phyloP scores from a whole-genome alignment of 345 rosid species.

The sweet orange (Citrus sinensis) region DNA sequence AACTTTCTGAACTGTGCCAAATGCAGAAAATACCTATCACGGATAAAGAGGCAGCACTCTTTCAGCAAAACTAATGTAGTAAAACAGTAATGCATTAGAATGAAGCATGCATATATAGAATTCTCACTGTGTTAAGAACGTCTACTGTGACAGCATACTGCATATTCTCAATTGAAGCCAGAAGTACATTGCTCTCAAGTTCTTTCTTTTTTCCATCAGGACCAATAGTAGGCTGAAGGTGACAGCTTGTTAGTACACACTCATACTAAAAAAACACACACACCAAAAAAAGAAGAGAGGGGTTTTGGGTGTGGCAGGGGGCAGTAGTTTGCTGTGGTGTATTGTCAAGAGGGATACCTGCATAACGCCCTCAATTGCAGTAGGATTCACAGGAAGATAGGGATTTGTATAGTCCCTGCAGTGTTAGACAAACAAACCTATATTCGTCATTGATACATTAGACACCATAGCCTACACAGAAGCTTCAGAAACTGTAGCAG shows the following conservation, averaged over 20 bases:
- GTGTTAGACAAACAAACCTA: conserved; percentile 14
- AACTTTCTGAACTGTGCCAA: conserved; percentile 90
- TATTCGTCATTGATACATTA: conserved; percentile 17
- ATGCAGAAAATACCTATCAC: conserved; percentile 77
- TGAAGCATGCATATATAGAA: conserved; percentile 1
- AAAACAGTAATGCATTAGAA: neutral
- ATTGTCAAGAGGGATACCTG: conserved; percentile 45
- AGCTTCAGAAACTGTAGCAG: neutral
- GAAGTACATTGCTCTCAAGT: conserved; percentile 89
- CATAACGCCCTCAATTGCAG: conserved; percentile 76
- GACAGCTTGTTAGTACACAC: conserved; percentile 19
- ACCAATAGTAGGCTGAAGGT: conserved; percentile 63
- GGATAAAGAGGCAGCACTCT: conserved; percentile 1
- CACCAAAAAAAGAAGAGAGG: neutral
- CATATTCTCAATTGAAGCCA: conserved; percentile 95
- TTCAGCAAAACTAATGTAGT: conserved; percentile 1
- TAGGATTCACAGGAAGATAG: conserved; percentile 94
- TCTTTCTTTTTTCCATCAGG: conserved; percentile 91
- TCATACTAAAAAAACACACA: neutral
- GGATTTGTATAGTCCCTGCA: conserved; percentile 96
- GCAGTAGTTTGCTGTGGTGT: no score
- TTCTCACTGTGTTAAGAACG: conserved; percentile 76
- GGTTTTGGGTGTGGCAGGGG: no score
- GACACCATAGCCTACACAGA: neutral
- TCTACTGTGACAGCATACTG: conserved; percentile 96